Conservation (phyloP, 1,284 basidiomycete species). For the Apiotrichum gracile region DNA sequence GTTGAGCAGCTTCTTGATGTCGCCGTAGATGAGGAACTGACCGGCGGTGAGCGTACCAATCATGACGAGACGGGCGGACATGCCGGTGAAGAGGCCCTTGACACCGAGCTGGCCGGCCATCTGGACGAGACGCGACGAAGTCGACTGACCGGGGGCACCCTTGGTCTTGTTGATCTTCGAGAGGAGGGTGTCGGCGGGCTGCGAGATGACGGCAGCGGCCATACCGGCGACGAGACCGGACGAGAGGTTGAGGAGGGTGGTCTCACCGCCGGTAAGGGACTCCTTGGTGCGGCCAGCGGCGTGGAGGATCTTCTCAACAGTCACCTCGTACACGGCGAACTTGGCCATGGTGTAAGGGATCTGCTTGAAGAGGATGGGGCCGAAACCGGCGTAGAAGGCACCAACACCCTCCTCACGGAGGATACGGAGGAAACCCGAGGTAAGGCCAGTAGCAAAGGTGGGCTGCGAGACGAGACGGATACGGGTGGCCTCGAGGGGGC, state of each 20-base stretch:
- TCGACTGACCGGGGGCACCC: slow-evolving; percentile 53
- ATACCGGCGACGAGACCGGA: slow-evolving; percentile 55
- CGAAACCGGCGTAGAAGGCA: slow-evolving; percentile 55
- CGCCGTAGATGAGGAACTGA: slow-evolving; percentile 52
- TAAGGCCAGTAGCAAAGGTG: slow-evolving; percentile 52
- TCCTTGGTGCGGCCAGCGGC: slow-evolving; percentile 51
- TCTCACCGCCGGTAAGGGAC: slow-evolving; percentile 44
- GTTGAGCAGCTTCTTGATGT: slow-evolving; percentile 51
- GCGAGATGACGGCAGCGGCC: slow-evolving; percentile 57
- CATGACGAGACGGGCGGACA: slow-evolving; percentile 48
- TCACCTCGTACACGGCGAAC: slow-evolving; percentile 52
- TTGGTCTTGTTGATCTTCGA: slow-evolving; percentile 58
- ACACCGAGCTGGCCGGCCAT: slow-evolving; percentile 51
- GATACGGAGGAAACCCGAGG: slow-evolving; percentile 54
- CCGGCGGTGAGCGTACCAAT: slow-evolving; percentile 55
- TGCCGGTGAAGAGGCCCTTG: slow-evolving; percentile 53
- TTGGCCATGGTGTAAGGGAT: slow-evolving; percentile 54
- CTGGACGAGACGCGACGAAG: slow-evolving; percentile 50
- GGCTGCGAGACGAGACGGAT: slow-evolving; percentile 57
- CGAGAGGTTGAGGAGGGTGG: slow-evolving; percentile 47
- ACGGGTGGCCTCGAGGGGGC: slow-evolving; percentile 54
- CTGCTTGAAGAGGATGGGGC: slow-evolving; percentile 56
- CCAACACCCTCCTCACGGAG: slow-evolving; percentile 50
- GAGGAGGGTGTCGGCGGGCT: slow-evolving; percentile 54
- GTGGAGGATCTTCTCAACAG: slow-evolving; percentile 50